These are phyloP conservation scores for Pontederia paniculata DNA, from an alignment of 176 grass and related monocot species.

Conservation along the genomic window DNA sequence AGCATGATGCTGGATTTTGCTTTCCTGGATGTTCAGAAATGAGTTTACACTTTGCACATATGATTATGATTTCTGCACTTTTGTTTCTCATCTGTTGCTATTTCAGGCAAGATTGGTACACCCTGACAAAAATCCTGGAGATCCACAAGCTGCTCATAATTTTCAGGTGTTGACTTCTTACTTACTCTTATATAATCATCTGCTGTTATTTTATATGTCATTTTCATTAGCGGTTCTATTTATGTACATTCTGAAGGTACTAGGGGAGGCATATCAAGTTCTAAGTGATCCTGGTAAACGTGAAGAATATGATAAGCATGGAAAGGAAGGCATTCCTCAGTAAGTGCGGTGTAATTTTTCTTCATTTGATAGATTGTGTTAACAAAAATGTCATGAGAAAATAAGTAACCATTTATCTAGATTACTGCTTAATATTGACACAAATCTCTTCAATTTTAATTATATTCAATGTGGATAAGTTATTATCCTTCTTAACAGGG, in stretches of 20 bases:
- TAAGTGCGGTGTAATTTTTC: conserved; percentile 24
- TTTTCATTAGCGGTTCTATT: neutral
- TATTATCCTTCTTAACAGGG: conserved; percentile 30
- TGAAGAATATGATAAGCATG: conserved; percentile 67
- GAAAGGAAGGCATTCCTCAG: conserved; percentile 67
- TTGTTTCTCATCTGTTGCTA: conserved; percentile 1
- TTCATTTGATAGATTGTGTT: no score
- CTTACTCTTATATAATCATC: neutral
- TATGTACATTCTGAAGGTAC: conserved; percentile 34
- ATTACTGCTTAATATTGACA: neutral
- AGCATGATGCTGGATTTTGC: no score
- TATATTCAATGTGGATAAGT: neutral
- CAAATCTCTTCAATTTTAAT: neutral
- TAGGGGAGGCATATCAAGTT: conserved; percentile 94
- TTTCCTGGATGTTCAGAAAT: no score
- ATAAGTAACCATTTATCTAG: no score
- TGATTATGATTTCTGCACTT: neutral
- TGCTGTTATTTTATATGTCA: neutral
- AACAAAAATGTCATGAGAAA: no score
- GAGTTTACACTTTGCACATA: neutral
- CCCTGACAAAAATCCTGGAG: conserved; percentile 69
- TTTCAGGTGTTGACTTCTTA: conserved; percentile 35
- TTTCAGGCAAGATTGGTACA: conserved; percentile 75
- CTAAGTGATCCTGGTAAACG: conserved; percentile 72
- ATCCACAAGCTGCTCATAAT: conserved; percentile 55